Evolutionary conservation across 768 basidiomycete species (phyloP).

Genomic region (Tubosaeta sp.): DNA sequence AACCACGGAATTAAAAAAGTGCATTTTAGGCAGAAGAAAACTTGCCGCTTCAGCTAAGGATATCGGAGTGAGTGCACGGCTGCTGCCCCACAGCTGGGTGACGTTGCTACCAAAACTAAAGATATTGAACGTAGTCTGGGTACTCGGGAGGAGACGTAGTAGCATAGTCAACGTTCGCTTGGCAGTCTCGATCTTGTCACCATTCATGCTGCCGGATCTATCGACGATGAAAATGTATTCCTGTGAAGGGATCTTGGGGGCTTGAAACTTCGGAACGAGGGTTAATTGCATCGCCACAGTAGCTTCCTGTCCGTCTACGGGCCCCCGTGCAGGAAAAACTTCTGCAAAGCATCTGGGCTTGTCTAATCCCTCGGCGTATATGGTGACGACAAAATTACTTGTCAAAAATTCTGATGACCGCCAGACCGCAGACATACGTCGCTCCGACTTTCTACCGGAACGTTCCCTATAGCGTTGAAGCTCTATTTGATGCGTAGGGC

Average conservation of each 20-base stretch:
- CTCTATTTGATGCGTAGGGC: slow-evolving; percentile 43
- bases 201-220: slow-evolving; percentile 51
- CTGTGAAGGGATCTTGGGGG: slow-evolving; percentile 40
- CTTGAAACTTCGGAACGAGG: slow-evolving; percentile 48
- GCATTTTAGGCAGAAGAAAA: not conserved
- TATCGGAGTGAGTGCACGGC: slow-evolving; percentile 28
- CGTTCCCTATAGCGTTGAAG: slow-evolving; percentile 34
- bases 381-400: slow-evolving; percentile 48
- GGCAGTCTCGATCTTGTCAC: slow-evolving; percentile 41
- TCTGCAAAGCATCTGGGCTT: slow-evolving; percentile 56
- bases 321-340: slow-evolving; percentile 20
- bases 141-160: slow-evolving; percentile 44
- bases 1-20: slow-evolving; percentile 6
- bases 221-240: slow-evolving; percentile 64
- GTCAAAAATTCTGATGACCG: slow-evolving; percentile 40
- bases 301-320: slow-evolving; percentile 1
- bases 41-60: slow-evolving; percentile 37
- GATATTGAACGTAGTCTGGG: slow-evolving; percentile 50
- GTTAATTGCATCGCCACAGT: slow-evolving; percentile 51
- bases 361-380: slow-evolving; percentile 48
- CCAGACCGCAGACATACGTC: slow-evolving; percentile 38
- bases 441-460: slow-evolving; percentile 33
- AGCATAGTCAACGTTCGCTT: slow-evolving; percentile 45
- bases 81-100: slow-evolving; percentile 33
- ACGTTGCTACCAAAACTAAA: slow-evolving; percentile 43